Conservation (phyloP, 2,329 filamentous ascomycete species). For the Xylariaceae sp. region DNA sequence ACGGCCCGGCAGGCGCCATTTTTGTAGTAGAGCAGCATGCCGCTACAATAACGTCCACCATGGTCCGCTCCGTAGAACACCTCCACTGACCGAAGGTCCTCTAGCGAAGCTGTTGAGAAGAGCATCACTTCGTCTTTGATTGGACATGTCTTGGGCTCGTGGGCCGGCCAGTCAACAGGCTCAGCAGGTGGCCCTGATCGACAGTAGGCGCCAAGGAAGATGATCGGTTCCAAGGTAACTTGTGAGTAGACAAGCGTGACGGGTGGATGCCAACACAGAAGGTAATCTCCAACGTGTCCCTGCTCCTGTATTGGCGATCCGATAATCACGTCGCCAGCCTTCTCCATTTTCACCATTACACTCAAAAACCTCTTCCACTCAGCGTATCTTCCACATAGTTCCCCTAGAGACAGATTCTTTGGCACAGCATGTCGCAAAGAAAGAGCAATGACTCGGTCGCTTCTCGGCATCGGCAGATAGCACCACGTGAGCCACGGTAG, state of each 20-base stretch:
- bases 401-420: too few species aligned
- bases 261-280: constrained; percentile 7
- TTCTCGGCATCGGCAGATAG: constrained; percentile 8
- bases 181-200: not conserved
- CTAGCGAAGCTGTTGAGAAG: constrained; percentile 6
- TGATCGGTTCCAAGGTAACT: constrained; percentile 1
- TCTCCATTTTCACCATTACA: constrained; percentile 7
- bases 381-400: too few species aligned
- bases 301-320: too few species aligned
- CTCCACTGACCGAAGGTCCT: constrained; percentile 5
- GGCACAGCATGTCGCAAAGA: constrained; percentile 2
- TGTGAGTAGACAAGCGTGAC: constrained; percentile 6
- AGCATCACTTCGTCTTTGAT: constrained; percentile 2
- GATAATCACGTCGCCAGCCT: constrained; percentile 6
- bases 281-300: constrained; percentile 3
- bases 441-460: constrained; percentile 7
- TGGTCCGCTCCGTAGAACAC: constrained; percentile 8
- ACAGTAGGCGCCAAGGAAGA: constrained; percentile 8
- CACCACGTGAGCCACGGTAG: too few species aligned
- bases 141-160: constrained; percentile 3
- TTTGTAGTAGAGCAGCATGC: constrained; percentile 6
- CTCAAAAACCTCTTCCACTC: too few species aligned
- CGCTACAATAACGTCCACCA: constrained; percentile 8
- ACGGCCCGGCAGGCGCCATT: constrained; percentile 6
- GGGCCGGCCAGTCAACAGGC: constrained; percentile 1